phyloP scores from a whole-genome alignment of 108 stramenopile genomes.

The Fistulifera pelliculosa region DNA sequence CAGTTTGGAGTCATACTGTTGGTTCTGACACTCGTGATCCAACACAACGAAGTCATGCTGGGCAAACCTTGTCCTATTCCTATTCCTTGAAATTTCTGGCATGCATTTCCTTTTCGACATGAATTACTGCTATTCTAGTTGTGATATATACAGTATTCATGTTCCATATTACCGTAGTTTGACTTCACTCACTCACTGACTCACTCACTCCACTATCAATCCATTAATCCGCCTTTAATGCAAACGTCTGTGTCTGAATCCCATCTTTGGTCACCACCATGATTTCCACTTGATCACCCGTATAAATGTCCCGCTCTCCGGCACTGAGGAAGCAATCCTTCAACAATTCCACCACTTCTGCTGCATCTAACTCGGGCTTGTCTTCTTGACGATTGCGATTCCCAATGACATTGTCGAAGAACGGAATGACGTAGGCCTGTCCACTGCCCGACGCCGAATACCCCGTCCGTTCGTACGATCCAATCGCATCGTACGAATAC shows the following conservation, averaged over 20 bases:
- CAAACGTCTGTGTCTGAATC: constrained; percentile 66
- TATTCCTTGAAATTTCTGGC: too few relatives aligned
- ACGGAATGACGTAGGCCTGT: constrained; percentile 83
- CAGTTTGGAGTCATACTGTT: too few relatives aligned
- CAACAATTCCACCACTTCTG: constrained; percentile 90
- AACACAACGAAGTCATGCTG: too few relatives aligned
- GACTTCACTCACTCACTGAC: background rate
- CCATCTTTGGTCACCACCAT: constrained; percentile 84
- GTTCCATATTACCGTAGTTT: too few relatives aligned
- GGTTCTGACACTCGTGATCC: too few relatives aligned
- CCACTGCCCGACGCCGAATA: constrained; percentile 84
- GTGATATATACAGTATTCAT: too few relatives aligned
- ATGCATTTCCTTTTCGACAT: too few relatives aligned
- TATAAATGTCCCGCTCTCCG: constrained; percentile 96
- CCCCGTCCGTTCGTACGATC: constrained; percentile 85
- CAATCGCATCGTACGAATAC: constrained; percentile 98
- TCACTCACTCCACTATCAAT: too few relatives aligned
- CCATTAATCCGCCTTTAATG: constrained; percentile 91
- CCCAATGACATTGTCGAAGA: constrained; percentile 93
- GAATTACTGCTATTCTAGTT: too few relatives aligned
- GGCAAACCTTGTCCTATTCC: too few relatives aligned
- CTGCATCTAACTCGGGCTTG: constrained; percentile 68
- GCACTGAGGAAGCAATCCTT: constrained; percentile 96
- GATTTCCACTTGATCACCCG: constrained; percentile 95
- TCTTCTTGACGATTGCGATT: constrained; percentile 89